phyloP scores from a whole-genome alignment of 352 stramenopile species.

The Globisporangium cystogenes region DNA sequence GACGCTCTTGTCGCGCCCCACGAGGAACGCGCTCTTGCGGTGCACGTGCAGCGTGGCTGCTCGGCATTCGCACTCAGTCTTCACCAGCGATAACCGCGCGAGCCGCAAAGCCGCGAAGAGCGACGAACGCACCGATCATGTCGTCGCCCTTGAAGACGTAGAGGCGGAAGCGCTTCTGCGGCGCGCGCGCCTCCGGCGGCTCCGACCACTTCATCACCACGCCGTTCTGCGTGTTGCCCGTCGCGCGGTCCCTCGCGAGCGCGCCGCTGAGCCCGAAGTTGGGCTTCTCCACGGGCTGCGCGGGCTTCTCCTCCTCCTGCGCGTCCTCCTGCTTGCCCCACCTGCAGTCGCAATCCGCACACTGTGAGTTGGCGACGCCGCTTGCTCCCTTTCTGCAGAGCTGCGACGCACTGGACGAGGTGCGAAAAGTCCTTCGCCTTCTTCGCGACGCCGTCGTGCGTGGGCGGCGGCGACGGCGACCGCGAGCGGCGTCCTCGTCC shows the following conservation, averaged over 20 bases:
- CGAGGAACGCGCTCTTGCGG: slow-evolving; percentile 93
- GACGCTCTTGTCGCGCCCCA: slow-evolving; percentile 92
- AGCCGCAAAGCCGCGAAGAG: not conserved
- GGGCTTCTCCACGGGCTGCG: slow-evolving; percentile 83
- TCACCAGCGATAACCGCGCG: not conserved
- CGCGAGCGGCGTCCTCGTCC: slow-evolving; percentile 10
- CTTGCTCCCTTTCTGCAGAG: too few species aligned
- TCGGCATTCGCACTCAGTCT: not conserved
- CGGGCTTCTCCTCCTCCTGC: slow-evolving; percentile 22
- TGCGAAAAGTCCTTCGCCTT: slow-evolving; percentile 50
- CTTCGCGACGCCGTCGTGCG: slow-evolving; percentile 20
- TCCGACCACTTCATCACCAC: slow-evolving; percentile 97
- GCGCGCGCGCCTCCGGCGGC: slow-evolving; percentile 91
- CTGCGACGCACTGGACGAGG: slow-evolving; percentile 39
- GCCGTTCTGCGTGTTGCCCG: slow-evolving; percentile 95
- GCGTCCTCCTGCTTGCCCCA: slow-evolving; percentile 74
- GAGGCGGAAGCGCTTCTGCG: slow-evolving; percentile 91
- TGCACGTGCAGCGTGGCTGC: slow-evolving; percentile 93
- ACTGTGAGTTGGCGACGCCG: not conserved
- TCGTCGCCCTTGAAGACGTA: slow-evolving; percentile 97
- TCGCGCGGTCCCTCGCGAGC: slow-evolving; percentile 93
- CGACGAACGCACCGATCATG: slow-evolving; percentile 44
- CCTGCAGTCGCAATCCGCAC: slow-evolving; percentile 20
- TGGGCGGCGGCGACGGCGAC: slow-evolving; percentile 20
- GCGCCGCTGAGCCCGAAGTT: slow-evolving; percentile 98